Base-by-base conservation (phyloP, 495 filamentous ascomycete genomes). In the Hypoxylon perforatum region DNA sequence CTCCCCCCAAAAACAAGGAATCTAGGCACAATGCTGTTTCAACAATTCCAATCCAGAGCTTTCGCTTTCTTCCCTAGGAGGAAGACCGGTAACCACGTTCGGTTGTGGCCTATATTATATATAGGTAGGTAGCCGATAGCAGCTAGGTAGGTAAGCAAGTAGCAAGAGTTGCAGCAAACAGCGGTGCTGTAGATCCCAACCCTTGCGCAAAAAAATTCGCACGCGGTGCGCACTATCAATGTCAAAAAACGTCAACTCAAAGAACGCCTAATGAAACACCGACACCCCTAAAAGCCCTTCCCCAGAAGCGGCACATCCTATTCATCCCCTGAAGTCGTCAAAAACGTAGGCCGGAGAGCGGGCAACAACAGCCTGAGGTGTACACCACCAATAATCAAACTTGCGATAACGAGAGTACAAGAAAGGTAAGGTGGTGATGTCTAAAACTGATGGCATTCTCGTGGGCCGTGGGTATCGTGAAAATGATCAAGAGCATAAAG, bases 241-340 rank as follows among this genome's bases (percentile, higher is more conserved):
- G 65, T 60, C 44, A 59, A 64, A 55, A 14, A 15, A 72, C 57
- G 65, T 41, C 30, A 66, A 64, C 28, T 42, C 42, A 69, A 22
- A 61, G 39, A 74, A 74, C 72, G 69, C 72, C 72, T 49, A 74
- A 70, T 64, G 66, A 64, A 74, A 72, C 72, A 72, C 72, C 69
- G 61, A 35, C 63, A 52, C 51, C 57, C 51, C 69, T 48, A 55
- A 67, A 56, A 61, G 44, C 56, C 61, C 56, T 54, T 69, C 55
- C 58, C 63, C 62, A 63, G 62, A 62, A 66, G 57, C 57, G 48
- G 61, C 53, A 69, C 56, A 48, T 47, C 62, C 23, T 47, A 11
- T 50, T 47, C 63, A 33, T 25, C 44, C 41, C 54, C 58, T 58
- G 54, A 49, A n/a, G 41, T 62, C 58, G 60, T 70, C 36, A 69